A percentile compares a stretch with the other conserved stretches of the same genome.
Conservation (phyloP, 371 early-diverging fungal genomes). For the Lichtheimia corymbifera region DNA sequence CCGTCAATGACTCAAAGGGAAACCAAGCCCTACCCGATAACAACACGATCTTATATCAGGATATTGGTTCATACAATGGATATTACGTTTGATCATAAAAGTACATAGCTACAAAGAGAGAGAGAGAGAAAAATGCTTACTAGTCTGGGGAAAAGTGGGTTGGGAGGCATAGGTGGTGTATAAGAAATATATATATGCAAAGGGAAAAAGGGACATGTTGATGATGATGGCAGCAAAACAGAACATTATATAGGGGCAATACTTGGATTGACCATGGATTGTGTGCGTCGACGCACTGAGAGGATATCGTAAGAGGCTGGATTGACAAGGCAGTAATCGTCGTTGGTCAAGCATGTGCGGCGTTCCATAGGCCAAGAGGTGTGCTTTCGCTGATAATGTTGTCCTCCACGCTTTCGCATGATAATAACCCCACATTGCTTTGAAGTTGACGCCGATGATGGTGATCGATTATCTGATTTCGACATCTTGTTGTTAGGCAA, state of each 20-base stretch:
- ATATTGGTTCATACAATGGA: too few relatives aligned
- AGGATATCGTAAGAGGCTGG: not conserved
- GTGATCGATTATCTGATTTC: too few relatives aligned
- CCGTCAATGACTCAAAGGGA: too few relatives aligned
- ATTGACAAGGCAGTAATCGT: not conserved
- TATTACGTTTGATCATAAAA: too few relatives aligned
- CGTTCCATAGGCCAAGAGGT: constrained; percentile 4
- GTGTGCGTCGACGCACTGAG: constrained; percentile 10
- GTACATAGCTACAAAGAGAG: too few relatives aligned
- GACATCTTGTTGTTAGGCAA: too few relatives aligned
- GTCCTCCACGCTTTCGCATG: constrained; percentile 1
- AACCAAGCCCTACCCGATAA: too few relatives aligned
- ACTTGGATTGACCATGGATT: constrained; percentile 10
- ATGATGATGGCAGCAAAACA: not conserved
- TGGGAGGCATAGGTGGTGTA: too few relatives aligned
- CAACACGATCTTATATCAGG: too few relatives aligned
- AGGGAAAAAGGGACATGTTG: not conserved
- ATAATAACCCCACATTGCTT: constrained; percentile 5
- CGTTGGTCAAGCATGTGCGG: not conserved
- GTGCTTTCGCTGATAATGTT: not conserved
- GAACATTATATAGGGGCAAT: not conserved
- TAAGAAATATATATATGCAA: too few relatives aligned
- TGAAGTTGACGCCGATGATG: constrained; percentile 1
- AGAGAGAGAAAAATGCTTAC: too few relatives aligned
- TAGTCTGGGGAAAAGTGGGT: too few relatives aligned